phyloP scores from a whole-genome alignment of 2,329 filamentous ascomycete genomes.

The Fonsecaea nubica region DNA sequence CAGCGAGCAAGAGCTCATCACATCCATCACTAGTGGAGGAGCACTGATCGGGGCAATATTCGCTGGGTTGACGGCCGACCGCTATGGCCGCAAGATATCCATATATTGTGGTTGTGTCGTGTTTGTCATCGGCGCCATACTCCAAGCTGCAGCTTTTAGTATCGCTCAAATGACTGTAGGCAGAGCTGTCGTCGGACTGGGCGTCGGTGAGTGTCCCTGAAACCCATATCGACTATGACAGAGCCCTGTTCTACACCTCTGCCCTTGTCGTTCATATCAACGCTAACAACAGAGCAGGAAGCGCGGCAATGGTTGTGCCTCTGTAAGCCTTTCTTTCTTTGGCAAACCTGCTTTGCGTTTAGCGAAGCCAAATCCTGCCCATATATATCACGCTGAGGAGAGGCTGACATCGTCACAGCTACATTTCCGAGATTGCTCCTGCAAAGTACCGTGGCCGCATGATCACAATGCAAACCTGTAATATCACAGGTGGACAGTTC shows the following conservation, averaged over 20 bases:
- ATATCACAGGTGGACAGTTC: slow-evolving; percentile 86
- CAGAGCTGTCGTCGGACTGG: slow-evolving; percentile 54
- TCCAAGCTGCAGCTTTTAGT: slow-evolving; percentile 48
- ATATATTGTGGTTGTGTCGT: slow-evolving; percentile 55
- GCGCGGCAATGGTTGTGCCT: slow-evolving; percentile 76
- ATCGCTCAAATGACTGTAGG: slow-evolving; percentile 54
- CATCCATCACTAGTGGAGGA: slow-evolving; percentile 63
- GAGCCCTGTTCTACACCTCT: background rate
- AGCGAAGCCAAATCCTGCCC: background rate
- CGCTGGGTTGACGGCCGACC: slow-evolving; percentile 59
- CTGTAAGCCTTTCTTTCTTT: slow-evolving; percentile 26
- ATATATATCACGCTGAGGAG: background rate
- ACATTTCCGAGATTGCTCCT: slow-evolving; percentile 27
- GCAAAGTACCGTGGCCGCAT: slow-evolving; percentile 31
- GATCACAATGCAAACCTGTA: slow-evolving; percentile 65
- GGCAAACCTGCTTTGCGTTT: background rate
- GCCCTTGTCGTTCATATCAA: background rate
- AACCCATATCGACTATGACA: background rate
- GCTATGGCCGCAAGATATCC: slow-evolving; percentile 55
- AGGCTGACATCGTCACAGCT: slow-evolving; percentile 6
- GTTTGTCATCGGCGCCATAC: slow-evolving; percentile 52
- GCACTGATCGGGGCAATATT: slow-evolving; percentile 63
- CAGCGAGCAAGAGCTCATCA: slow-evolving; percentile 64
- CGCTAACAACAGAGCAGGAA: slow-evolving; percentile 39
- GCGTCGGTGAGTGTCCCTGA: slow-evolving; percentile 41